Conservation (phyloP, 345 rosid genomes). For the Brassica juncea region DNA sequence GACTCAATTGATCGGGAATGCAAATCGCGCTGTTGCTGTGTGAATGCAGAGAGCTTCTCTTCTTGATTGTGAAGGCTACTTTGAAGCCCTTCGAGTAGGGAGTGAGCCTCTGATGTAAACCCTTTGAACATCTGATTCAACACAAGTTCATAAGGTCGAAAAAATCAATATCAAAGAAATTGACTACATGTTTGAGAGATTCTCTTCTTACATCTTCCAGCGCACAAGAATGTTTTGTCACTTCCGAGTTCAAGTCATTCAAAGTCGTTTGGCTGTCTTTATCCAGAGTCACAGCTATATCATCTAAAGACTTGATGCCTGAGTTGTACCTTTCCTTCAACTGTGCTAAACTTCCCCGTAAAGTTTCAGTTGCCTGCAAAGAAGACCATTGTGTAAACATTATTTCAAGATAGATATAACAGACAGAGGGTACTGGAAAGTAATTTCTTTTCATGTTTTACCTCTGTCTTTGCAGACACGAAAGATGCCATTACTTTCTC, state of each 20-base stretch:
- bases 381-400: conserved; percentile 10
- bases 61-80: conserved; percentile 73
- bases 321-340: conserved; percentile 63
- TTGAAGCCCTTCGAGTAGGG: conserved; percentile 75
- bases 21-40: conserved; percentile 77
- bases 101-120: conserved; percentile 82
- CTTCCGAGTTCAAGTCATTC: conserved; percentile 72
- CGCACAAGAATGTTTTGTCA: conserved; percentile 73
- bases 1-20: conserved; percentile 84
- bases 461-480: conserved; percentile 85
- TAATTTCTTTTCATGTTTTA: conserved; percentile 27
- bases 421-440: neutral
- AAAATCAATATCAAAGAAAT: conserved; percentile 10
- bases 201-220: conserved; percentile 68
- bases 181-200: neutral
- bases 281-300: conserved; percentile 68
- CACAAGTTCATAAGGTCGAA: conserved; percentile 7
- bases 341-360: conserved; percentile 65
- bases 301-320: conserved; percentile 71
- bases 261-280: conserved; percentile 69
- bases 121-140: conserved; percentile 71
- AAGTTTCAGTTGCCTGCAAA: conserved; percentile 78
- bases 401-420: neutral
- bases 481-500: conserved; percentile 89
- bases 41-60: conserved; percentile 68